Percentiles rank a stretch among this genome's conserved stretches.
phyloP scores from a whole-genome alignment of 2,329 filamentous ascomycete genomes.

The Aspergillus sojae region DNA sequence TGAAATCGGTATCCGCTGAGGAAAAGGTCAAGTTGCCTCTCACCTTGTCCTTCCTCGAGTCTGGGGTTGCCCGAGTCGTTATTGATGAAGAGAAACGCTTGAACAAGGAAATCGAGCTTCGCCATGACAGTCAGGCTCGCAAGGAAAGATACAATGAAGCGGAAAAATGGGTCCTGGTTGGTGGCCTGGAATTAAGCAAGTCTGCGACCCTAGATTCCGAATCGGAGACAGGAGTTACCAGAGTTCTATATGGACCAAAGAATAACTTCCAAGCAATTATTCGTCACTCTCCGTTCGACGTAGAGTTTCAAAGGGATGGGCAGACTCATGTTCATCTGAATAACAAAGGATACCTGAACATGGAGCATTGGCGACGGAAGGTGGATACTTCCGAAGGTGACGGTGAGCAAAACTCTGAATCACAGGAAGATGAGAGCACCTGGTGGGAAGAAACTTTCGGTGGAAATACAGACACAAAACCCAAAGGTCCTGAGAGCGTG shows the following conservation, averaged over 20 bases:
- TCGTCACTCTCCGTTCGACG: constrained; percentile 76
- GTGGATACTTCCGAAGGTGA: constrained; percentile 65
- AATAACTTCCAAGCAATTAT: constrained; percentile 81
- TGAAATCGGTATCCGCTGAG: constrained; percentile 72
- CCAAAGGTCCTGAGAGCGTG: constrained; percentile 90
- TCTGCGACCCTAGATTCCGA: constrained; percentile 69
- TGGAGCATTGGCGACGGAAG: constrained; percentile 95
- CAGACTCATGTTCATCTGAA: constrained; percentile 85
- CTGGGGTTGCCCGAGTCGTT: constrained; percentile 81
- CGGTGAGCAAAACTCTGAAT: constrained; percentile 45
- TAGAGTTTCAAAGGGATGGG: constrained; percentile 86
- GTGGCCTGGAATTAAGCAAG: constrained; percentile 73
- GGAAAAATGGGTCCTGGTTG: constrained; percentile 82
- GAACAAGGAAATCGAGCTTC: constrained; percentile 84
- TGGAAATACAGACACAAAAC: constrained; percentile 92
- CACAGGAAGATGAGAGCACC: constrained; percentile 68
- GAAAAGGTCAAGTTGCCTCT: constrained; percentile 79
- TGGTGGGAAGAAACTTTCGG: constrained; percentile 99
- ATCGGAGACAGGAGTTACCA: constrained; percentile 68
- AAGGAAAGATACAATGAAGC: constrained; percentile 96
- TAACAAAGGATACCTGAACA: constrained; percentile 82
- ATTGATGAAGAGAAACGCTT: constrained; percentile 89
- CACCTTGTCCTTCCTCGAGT: constrained; percentile 84
- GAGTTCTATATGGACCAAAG: constrained; percentile 75
- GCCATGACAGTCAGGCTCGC: constrained; percentile 78